Base-by-base conservation (phyloP, 2,329 filamentous ascomycete species). In the Diaporthe citri region DNA sequence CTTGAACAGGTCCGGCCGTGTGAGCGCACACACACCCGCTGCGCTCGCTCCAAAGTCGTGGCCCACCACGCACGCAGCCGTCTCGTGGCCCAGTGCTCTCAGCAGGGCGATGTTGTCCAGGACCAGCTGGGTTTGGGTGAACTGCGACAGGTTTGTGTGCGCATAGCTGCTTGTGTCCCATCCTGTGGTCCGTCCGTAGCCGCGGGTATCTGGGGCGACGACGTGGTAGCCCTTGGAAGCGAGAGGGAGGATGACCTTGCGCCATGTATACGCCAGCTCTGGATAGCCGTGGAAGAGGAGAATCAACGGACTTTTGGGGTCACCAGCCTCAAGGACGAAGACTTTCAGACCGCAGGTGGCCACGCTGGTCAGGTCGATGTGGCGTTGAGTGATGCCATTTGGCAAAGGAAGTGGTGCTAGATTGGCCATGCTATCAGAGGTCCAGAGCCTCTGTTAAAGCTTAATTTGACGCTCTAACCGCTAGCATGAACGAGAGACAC, bases 231-330 rank as follows among this genome's bases (percentile, higher is more conserved):
- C 92, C 8, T 87, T 85, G 0, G 83, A 82, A 7, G 92, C 90
- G n/a, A 94, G 84, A 0, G 84, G 80, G 9, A 88, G 87, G 78
- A 94, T 86, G 48, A 93, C 83, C 73, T 91, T 90, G 70, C 92
- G 89, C 91, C 92, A 94, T 62, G 92, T 93, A 81, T 89, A 94
- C 39, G 92, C 91, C 2, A 94, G 85, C 79, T 94, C 92, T 2
- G 92, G 92, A 77, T 90, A 94, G 51, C 92, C 92, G 81, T 93
- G 92, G 64, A 90, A 87, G 66, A 93, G 88, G 9, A 93, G 81
- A 12, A 93, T 83, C 15, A 93, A 85, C 1, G 91, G 91, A 9
- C 84, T 86, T 34, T 83, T 79, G 20, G 79, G 81, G 20, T 79
- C 74, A 4, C 90, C 89, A 22, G 90, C 86, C 78, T 89, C 87